phyloP scores from a whole-genome alignment of 805 yeast species.

The Zygosaccharomyces bisporus region DNA sequence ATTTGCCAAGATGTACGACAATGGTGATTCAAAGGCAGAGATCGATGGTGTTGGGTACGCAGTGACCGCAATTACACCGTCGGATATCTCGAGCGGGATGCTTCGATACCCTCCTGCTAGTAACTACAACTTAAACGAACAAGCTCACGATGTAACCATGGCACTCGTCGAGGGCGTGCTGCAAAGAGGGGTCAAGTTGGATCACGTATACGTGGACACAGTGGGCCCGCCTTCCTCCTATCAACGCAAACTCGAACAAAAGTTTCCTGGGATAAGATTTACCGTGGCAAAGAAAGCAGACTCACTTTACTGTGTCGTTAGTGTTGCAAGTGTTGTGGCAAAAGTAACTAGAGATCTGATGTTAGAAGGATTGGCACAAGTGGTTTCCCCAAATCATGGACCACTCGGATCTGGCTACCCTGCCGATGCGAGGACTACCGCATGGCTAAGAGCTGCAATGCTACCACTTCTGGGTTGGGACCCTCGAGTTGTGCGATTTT shows the following conservation, averaged over 20 bases:
- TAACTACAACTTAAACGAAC: constrained; percentile 74
- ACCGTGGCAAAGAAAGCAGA: constrained; percentile 95
- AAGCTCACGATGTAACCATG: constrained; percentile 94
- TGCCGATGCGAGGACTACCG: constrained; percentile 80
- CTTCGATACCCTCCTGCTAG: constrained; percentile 52
- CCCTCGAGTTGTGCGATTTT: constrained; percentile 65
- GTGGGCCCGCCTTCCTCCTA: constrained; percentile 93
- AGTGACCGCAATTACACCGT: constrained; percentile 77
- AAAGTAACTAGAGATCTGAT: constrained; percentile 86
- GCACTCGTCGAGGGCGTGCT: constrained; percentile 64
- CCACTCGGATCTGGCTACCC: constrained; percentile 92
- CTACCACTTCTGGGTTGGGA: constrained; percentile 87
- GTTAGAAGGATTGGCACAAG: constrained; percentile 26
- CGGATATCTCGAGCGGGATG: constrained; percentile 89
- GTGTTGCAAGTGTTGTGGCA: constrained; percentile 93
- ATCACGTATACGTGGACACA: constrained; percentile 84
- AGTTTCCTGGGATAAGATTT: constrained; percentile 67
- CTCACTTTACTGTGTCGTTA: constrained; percentile 83
- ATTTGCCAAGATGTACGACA: constrained; percentile 53
- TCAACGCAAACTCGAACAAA: constrained; percentile 62
- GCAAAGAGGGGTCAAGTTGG: constrained; percentile 57
- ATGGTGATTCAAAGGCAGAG: constrained; percentile 38
- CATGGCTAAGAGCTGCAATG: constrained; percentile 62
- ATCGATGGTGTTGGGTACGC: constrained; percentile 76
- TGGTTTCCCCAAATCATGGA: constrained; percentile 17